phyloP scores from a whole-genome alignment of 495 filamentous ascomycete species.

The Entonaema liquescens region DNA sequence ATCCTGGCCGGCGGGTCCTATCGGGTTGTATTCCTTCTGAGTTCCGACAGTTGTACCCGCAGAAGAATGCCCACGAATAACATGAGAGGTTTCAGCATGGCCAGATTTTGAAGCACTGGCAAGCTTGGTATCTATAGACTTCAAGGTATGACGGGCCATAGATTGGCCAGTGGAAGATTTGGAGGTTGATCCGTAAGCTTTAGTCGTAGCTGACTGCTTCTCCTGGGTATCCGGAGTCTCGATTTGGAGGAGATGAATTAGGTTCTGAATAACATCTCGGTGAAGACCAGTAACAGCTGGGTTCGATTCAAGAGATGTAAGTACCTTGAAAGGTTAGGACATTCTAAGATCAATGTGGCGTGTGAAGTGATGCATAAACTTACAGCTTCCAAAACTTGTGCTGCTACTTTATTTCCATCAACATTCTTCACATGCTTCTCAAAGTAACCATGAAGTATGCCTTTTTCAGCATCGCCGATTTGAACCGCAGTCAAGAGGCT shows the following conservation, averaged over 20 bases:
- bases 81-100: not conserved
- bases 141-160: not conserved
- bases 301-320: not conserved
- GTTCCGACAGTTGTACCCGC: not conserved
- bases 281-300: conserved; percentile 7
- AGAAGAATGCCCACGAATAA: not conserved
- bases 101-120: not conserved
- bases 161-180: not conserved
- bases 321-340: conserved; percentile 10
- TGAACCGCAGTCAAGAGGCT: not conserved
- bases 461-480: not conserved
- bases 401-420: not conserved
- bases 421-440: not conserved
- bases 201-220: not conserved
- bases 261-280: conserved; percentile 11
- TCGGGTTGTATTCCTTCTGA: not conserved
- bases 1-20: not conserved
- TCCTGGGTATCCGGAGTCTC: not conserved
- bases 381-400: conserved; percentile 1
- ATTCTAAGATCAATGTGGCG: not conserved
- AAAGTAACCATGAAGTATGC: conserved; percentile 7
- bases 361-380: not conserved
- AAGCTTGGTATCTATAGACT: not conserved
- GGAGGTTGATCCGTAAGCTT: not conserved
- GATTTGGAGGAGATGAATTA: not conserved